Base-by-base conservation (phyloP, 2,329 filamentous ascomycete species). In the Penicillium olsonii region DNA sequence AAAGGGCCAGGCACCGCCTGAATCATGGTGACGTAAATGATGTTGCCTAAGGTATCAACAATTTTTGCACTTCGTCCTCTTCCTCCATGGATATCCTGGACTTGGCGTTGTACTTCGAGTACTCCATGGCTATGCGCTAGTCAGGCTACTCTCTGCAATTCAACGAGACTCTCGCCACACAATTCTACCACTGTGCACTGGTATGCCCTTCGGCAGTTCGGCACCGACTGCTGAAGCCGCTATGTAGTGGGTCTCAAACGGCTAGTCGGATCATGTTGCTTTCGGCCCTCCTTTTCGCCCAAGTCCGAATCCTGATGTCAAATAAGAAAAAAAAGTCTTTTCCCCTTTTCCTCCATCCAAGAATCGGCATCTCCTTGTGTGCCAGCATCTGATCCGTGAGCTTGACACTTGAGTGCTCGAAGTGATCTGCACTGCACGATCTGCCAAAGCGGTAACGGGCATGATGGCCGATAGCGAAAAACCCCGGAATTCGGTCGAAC, bases 401-500 rank as follows among this genome's bases (percentile, higher is more conserved):
- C 29, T 12, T n/a, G 12, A 31, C 12, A 14, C 12, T 31, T 11
- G 11, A n/a, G 22, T 8, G 22, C 22, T 8, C 4, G 12, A 31
- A n/a, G n/a, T n/a, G 29, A 6, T 12, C 45, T 48, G 33, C 24
- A 48, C 45, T 29, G 40, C 45, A 29, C 26, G 41, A 40, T 49
- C 47, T 20, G 7, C 41, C 33, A 37, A 39, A 49, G 47, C 47
- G 47, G 47, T 45, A 35, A 14, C 27, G 10, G 47, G 47, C 42
- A 49, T 39, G 35, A 49, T 49, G 47, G 27, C 29, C 19, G 35
- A 49, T 37, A 31, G 22, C 35, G 47, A 49, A n/a, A 49, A 49
- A n/a, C 35, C 40, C 44, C 17, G 35, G 33, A 17, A 4, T 12
- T 56, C 55, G 2, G 42, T 34, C 12, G 57, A 57, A 24, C 37